Conservation (phyloP, 306 rosid species). For the Fragaria iinumae region DNA sequence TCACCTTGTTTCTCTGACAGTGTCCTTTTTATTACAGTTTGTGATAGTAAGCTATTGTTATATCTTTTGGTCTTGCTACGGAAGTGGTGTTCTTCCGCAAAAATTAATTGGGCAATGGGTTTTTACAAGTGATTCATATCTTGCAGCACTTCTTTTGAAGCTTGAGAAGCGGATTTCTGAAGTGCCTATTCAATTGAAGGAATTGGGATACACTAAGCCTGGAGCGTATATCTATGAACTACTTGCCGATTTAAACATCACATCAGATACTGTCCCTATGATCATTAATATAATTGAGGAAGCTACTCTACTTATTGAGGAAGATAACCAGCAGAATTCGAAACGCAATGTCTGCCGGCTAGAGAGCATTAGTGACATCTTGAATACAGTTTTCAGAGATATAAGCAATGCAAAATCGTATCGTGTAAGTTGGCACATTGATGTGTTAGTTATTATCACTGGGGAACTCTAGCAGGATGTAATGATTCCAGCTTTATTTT, state of each 20-base stretch:
- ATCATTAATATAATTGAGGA: conserved; percentile 49
- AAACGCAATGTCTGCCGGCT: conserved; percentile 62
- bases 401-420: conserved; percentile 64
- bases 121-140: conserved; percentile 30
- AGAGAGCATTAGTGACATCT: conserved; percentile 61
- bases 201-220: conserved; percentile 80
- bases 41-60: conserved; percentile 16
- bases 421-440: conserved; percentile 51
- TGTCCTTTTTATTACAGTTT: conserved; percentile 19
- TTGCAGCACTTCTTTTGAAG: conserved; percentile 85
- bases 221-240: conserved; percentile 83
- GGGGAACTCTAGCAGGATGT: conserved; percentile 8
- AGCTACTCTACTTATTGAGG: conserved; percentile 76
- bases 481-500: conserved; percentile 25
- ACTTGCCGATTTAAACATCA: conserved; percentile 78
- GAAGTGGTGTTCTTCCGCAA: conserved; percentile 12
- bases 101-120: background rate
- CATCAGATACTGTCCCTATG: conserved; percentile 53
- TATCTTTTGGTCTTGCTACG: conserved; percentile 16
- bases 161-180: conserved; percentile 91
- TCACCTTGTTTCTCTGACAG: conserved; percentile 3
- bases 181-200: conserved; percentile 80
- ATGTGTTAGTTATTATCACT: background rate
- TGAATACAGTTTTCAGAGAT: conserved; percentile 60
- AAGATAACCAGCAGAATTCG: conserved; percentile 64